These are phyloP conservation scores for Sindora glabra DNA, from an alignment of 306 rosid species.

Conservation along the genomic window DNA sequence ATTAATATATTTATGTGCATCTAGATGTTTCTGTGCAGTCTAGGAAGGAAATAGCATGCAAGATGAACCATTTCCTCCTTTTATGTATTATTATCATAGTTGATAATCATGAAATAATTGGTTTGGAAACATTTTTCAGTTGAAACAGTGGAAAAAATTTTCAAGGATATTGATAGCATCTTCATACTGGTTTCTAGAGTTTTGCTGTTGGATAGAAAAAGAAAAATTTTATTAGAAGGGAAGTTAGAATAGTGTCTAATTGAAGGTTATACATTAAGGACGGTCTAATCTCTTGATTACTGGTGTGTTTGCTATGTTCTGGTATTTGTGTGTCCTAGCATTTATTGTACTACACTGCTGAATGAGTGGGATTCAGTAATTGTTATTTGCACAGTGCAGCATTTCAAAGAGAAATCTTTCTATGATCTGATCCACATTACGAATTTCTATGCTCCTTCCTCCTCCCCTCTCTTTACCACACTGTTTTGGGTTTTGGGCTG, in stretches of 20 bases:
- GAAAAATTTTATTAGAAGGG: too few species aligned
- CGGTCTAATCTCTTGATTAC: not conserved
- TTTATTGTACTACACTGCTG: not conserved
- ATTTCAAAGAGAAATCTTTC: not conserved
- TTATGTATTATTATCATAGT: not conserved
- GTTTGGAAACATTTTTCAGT: not conserved
- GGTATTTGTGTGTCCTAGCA: not conserved
- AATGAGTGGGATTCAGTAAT: not conserved
- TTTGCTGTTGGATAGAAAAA: too few species aligned
- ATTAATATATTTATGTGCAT: not conserved
- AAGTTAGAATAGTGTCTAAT: not conserved
- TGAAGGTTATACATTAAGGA: not conserved
- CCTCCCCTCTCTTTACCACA: not conserved
- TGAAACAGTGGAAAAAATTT: not conserved
- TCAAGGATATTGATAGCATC: not conserved
- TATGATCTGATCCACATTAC: not conserved
- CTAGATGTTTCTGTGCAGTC: not conserved
- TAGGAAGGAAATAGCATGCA: constrained; percentile 5
- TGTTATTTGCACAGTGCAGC: not conserved
- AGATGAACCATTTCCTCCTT: not conserved
- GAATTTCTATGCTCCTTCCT: not conserved
- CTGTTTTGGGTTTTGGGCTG: not conserved
- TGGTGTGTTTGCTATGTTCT: not conserved
- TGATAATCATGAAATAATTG: constrained; percentile 9
- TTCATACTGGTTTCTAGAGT: constrained; percentile 7